Evolutionary conservation across 768 basidiomycete genomes (phyloP), one percentile per base, ranked within the genome.

Genomic region (Leucosporidium yakuticum): DNA sequence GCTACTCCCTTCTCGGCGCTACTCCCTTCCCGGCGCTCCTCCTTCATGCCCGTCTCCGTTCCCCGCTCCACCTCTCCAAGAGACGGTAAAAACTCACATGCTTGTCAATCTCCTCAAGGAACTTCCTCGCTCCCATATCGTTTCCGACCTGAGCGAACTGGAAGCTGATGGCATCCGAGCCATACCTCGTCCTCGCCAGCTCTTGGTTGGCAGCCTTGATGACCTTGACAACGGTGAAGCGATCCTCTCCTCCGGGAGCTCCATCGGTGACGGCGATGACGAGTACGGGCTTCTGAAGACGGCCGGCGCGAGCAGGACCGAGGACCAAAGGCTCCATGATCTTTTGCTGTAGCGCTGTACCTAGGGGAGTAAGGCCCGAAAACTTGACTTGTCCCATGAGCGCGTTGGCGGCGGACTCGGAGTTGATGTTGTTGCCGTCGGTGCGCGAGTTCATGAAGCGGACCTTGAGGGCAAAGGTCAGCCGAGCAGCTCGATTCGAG

Each of bases 401-500:
- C 15, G 75, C 69, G 36, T 76, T 53, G 25, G 78, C 80, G 6
- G 69, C 68, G 27, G 70, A 66, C 68, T 81, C 80, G 20, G 75
- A 71, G n/a, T 64, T 67, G 69, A 81, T 76, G 70, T 76, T 74
- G 76, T 81, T 79, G 9, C 80, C 81, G 44, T 80, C 78, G 57
- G 76, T 63, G 15, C 77, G 73, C 34, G 71, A 75, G 76, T 81
- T 81, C 76, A 81, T 76, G 77, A 80, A 81, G 54, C 80, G 74
- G 57, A 80, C 77, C 53, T 68, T 57, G 17, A 44, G 39, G 17
- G 14, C 8, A 15, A 44, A 15, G 14, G 39, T 44, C 39, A 44
- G 39, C 17, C 39, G 39, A 44, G 14, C 39, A 15, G 39, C 17
- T 44, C 14, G 39, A 15, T 32, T 12, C 7, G 25, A 8, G 23